phyloP scores from a whole-genome alignment of 129 eudicot genomes.

The Flaveria bidentis region DNA sequence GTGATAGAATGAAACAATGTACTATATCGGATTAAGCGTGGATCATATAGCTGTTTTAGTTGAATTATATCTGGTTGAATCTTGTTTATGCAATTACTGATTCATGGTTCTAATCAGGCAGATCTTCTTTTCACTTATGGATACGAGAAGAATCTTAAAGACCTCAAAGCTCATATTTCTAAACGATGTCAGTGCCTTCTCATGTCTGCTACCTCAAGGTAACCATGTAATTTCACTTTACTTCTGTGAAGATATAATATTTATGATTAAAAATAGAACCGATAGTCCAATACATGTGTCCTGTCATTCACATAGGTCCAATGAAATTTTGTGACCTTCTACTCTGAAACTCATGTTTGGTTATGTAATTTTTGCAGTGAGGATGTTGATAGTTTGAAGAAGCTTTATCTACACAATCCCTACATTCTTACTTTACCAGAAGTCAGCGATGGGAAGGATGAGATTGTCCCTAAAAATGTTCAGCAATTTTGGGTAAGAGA shows the following conservation, averaged over 20 bases:
- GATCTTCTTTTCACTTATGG: slow-evolving; percentile 97
- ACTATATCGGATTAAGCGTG: not conserved
- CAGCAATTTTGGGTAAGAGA: slow-evolving; percentile 87
- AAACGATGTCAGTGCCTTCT: slow-evolving; percentile 91
- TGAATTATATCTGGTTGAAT: slow-evolving; percentile 5
- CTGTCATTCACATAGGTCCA: not conserved
- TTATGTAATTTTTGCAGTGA: slow-evolving; percentile 48
- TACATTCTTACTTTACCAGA: slow-evolving; percentile 81
- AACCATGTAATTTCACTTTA: not conserved
- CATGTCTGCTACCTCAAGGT: slow-evolving; percentile 98
- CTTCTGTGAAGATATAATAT: not conserved
- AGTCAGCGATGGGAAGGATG: slow-evolving; percentile 74
- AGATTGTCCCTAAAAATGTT: slow-evolving; percentile 80
- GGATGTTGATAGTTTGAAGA: slow-evolving; percentile 87
- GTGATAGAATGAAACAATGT: not conserved
- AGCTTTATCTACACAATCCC: slow-evolving; percentile 90
- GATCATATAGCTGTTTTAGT: not conserved
- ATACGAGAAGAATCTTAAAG: slow-evolving; percentile 80
- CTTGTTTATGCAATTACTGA: slow-evolving; percentile 10
- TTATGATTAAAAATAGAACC: not conserved
- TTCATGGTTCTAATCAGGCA: slow-evolving; percentile 56
- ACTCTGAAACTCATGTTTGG: not conserved
- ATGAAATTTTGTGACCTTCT: slow-evolving; percentile 1
- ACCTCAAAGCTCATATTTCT: slow-evolving; percentile 79
- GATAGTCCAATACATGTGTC: not conserved